These are phyloP conservation scores for Clavispora vitiphila DNA, from an alignment of 805 yeast genomes.

Conservation along the genomic window DNA sequence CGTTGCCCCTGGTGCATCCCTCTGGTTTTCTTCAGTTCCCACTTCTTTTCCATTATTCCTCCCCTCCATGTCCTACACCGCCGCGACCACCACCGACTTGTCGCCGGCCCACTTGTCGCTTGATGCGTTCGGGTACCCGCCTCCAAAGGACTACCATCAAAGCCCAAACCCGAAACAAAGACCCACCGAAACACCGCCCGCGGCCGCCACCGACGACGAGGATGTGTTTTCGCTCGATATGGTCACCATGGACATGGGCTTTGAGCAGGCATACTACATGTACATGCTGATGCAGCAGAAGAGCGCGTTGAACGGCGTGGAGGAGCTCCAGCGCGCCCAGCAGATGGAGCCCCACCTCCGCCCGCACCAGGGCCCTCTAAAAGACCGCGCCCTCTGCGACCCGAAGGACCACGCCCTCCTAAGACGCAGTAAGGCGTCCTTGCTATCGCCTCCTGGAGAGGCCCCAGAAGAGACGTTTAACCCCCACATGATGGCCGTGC, in stretches of 20 bases:
- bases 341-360: constrained; percentile 14
- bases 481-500: too few relatives aligned
- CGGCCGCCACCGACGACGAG: constrained; percentile 13
- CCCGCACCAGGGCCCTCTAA: not conserved
- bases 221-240: constrained; percentile 23
- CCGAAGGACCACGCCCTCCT: too few relatives aligned
- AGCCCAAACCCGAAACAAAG: too few relatives aligned
- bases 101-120: constrained; percentile 12
- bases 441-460: not conserved
- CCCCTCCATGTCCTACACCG: constrained; percentile 12
- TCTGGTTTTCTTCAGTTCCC: not conserved
- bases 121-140: constrained; percentile 9
- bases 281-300: constrained; percentile 36
- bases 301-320: constrained; percentile 29
- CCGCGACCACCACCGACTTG: constrained; percentile 11
- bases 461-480: not conserved
- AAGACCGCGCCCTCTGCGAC: too few relatives aligned
- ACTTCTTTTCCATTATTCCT: too few relatives aligned
- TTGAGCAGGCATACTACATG: constrained; percentile 41
- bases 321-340: constrained; percentile 36
- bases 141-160: constrained; percentile 1
- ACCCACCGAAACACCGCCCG: constrained; percentile 1
- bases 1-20: too few relatives aligned
- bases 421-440: not conserved
- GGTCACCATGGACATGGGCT: constrained; percentile 39